A percentile compares a stretch with the other conserved stretches of the same genome.
Conservation (phyloP, 768 basidiomycete species). For the Macrocybe gigantea region DNA sequence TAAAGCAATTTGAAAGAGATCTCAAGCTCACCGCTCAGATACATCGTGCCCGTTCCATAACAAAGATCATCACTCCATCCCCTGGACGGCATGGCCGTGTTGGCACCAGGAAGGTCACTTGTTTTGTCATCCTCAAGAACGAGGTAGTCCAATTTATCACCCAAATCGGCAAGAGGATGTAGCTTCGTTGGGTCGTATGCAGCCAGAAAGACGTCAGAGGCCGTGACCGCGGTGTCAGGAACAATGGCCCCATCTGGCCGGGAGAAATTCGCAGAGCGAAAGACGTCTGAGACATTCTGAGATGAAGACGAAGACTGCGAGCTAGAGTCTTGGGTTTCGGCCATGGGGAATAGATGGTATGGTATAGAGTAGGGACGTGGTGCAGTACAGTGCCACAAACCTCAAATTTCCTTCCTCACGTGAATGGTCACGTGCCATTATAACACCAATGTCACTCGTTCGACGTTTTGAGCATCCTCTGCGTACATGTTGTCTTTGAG, state of each 20-base stretch:
- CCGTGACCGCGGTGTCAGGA: conserved; percentile 62
- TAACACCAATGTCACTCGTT: no score
- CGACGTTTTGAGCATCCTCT: no score
- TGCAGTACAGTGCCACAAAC: no score
- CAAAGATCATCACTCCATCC: conserved; percentile 99
- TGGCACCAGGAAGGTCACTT: conserved; percentile 82
- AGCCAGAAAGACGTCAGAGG: conserved; percentile 81
- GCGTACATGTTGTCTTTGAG: no score
- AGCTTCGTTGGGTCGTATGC: conserved; percentile 89
- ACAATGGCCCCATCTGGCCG: conserved; percentile 30
- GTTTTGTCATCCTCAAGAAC: conserved; percentile 96
- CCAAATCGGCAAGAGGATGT: conserved; percentile 89
- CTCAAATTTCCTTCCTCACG: no score
- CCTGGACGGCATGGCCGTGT: conserved; percentile 87
- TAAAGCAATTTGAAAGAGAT: conserved; percentile 61
- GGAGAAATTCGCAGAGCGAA: conserved; percentile 45
- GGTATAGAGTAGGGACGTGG: no score
- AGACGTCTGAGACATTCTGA: conserved; percentile 37
- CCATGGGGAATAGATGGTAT: no score
- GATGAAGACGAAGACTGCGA: conserved; percentile 28
- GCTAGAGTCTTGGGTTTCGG: conserved; percentile 12
- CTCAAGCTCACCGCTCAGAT: conserved; percentile 82
- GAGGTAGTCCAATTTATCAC: conserved; percentile 93
- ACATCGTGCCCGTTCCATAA: conserved; percentile 99
- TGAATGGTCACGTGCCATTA: no score